Evolutionary conservation across 164 flowering plant species (phyloP).

Genomic region (Nymphaea colorata): DNA sequence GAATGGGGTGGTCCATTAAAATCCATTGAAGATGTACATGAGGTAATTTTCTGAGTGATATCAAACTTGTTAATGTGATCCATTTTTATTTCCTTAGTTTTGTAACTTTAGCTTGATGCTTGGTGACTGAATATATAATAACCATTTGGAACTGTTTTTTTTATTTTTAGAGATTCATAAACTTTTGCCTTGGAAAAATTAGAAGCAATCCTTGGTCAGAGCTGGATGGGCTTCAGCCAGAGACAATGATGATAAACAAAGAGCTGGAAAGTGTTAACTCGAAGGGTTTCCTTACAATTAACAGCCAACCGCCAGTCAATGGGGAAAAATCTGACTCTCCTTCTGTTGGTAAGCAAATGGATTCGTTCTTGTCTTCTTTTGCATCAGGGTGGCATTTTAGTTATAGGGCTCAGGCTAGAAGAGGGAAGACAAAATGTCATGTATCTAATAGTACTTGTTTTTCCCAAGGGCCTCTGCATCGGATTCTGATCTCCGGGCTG

Average conservation of each 20-base stretch:
- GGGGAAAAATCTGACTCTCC: conserved; percentile 82
- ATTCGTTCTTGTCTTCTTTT: not conserved
- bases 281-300: conserved; percentile 93
- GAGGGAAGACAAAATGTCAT: too few relatives aligned
- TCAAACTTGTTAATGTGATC: too few relatives aligned
- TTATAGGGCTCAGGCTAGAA: too few relatives aligned
- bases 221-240: conserved; percentile 91
- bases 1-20: conserved; percentile 86
- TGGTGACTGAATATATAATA: too few relatives aligned
- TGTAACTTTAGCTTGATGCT: too few relatives aligned
- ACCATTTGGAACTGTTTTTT: not conserved
- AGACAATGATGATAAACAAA: conserved; percentile 80
- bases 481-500: too few relatives aligned
- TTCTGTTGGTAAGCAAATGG: conserved; percentile 55
- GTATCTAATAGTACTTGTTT: too few relatives aligned
- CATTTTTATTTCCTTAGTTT: too few relatives aligned
- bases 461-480: too few relatives aligned
- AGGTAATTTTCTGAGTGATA: conserved; percentile 26
- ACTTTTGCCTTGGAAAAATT: conserved; percentile 62
- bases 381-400: too few relatives aligned
- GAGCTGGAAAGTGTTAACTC: conserved; percentile 50
- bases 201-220: conserved; percentile 92
- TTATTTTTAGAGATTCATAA: conserved; percentile 47
- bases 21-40: conserved; percentile 58
- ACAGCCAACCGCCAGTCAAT: conserved; percentile 96